phyloP scores from a whole-genome alignment of 257 asterid genomes.

The Primulina huaijiensis region DNA sequence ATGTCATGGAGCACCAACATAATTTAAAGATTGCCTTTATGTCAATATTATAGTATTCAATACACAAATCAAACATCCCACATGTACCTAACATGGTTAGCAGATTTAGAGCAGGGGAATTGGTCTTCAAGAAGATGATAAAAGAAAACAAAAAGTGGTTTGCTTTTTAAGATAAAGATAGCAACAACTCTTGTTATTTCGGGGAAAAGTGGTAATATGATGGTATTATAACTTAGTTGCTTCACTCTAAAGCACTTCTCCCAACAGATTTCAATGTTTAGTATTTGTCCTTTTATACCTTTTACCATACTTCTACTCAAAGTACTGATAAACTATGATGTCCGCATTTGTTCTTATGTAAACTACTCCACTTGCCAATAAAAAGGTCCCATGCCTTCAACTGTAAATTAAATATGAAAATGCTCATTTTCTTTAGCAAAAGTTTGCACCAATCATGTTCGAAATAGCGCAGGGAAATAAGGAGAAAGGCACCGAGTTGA shows the following conservation, averaged over 20 bases:
- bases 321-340: conserved; percentile 18
- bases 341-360: conserved; percentile 24
- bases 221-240: conserved; percentile 8
- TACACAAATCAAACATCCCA: background rate
- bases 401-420: background rate
- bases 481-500: background rate
- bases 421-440: background rate
- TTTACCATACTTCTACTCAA: conserved; percentile 6
- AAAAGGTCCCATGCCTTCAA: background rate
- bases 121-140: background rate
- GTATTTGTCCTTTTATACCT: conserved; percentile 20
- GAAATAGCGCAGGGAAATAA: background rate
- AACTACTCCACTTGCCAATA: conserved; percentile 32
- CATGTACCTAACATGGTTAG: background rate
- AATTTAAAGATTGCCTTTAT: too few relatives aligned
- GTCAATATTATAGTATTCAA: background rate
- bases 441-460: background rate
- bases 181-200: background rate
- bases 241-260: conserved; percentile 13
- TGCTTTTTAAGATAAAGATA: background rate
- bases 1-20: too few relatives aligned
- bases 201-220: background rate
- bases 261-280: conserved; percentile 25
- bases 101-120: background rate
- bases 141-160: background rate